Conservation (phyloP, 1,284 basidiomycete species). For the Trichosporon asahii region DNA sequence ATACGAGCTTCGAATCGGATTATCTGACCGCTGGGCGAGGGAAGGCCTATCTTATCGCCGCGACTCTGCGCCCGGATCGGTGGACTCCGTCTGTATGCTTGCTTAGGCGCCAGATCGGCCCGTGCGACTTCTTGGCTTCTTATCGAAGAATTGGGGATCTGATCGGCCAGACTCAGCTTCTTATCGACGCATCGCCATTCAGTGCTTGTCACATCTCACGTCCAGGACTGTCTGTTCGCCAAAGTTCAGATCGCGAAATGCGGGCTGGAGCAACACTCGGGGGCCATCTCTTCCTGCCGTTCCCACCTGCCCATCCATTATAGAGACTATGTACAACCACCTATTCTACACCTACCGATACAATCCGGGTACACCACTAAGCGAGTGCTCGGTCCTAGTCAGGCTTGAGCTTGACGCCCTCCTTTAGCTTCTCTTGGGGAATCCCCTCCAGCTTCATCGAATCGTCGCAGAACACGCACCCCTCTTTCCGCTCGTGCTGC, state of each 20-base stretch:
- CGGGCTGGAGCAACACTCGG: too few species aligned
- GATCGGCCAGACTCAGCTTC: too few species aligned
- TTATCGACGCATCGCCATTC: too few species aligned
- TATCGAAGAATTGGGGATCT: too few species aligned
- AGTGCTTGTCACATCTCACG: too few species aligned
- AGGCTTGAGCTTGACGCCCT: slow-evolving; percentile 1
- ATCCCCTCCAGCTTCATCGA: neutral
- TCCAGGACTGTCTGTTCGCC: too few species aligned
- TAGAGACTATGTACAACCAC: neutral
- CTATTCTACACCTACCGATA: neutral
- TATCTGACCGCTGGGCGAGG: neutral
- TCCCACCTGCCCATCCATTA: neutral
- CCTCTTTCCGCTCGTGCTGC: neutral
- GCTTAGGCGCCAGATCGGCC: too few species aligned
- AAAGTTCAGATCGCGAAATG: too few species aligned
- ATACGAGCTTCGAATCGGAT: neutral
- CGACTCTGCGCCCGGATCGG: too few species aligned
- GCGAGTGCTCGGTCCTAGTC: neutral
- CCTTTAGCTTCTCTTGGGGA: neutral
- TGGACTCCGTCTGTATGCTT: too few species aligned
- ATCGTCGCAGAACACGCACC: neutral
- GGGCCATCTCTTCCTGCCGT: neutral
- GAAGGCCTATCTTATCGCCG: neutral
- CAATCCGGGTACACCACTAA: neutral
- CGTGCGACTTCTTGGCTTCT: too few species aligned